Percentiles rank a stretch among this genome's conserved stretches.
These are phyloP conservation scores for Mesembryanthemum crystallinum DNA, from an alignment of 148 eudicot genomes.

Conservation along the genomic window DNA sequence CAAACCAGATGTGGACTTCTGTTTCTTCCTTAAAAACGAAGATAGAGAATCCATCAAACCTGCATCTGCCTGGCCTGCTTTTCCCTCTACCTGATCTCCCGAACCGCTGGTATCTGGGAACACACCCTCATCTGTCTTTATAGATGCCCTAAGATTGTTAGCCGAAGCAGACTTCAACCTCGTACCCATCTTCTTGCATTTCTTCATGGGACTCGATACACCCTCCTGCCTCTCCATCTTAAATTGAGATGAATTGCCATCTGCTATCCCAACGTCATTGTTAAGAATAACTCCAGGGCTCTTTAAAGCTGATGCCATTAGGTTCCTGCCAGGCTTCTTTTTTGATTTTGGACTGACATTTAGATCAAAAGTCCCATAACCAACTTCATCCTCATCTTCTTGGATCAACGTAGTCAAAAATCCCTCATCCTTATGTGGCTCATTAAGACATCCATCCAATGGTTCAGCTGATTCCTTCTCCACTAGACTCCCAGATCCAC, in stretches of 20 bases:
- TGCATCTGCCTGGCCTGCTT: constrained; percentile 32
- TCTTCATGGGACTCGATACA: neutral
- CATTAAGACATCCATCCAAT: constrained; percentile 28
- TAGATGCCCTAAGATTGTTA: constrained; percentile 19
- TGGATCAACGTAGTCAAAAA: constrained; percentile 22
- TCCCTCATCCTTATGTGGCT: constrained; percentile 22
- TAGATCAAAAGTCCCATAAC: constrained; percentile 24
- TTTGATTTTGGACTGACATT: constrained; percentile 17
- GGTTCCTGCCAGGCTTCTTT: constrained; percentile 15
- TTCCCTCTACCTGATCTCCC: constrained; percentile 31
- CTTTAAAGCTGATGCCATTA: constrained; percentile 11
- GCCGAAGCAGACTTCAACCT: constrained; percentile 29
- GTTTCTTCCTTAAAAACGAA: constrained; percentile 57
- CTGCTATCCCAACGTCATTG: constrained; percentile 12
- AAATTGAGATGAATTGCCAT: constrained; percentile 14
- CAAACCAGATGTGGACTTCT: constrained; percentile 53
- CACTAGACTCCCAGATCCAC: constrained; percentile 27
- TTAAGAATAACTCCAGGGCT: constrained; percentile 7
- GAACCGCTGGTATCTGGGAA: constrained; percentile 17
- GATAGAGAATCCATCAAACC: constrained; percentile 64
- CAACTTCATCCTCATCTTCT: constrained; percentile 22
- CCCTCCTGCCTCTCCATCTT: constrained; percentile 11
- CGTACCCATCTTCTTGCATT: constrained; percentile 30
- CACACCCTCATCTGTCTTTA: constrained; percentile 22
- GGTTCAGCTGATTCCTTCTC: constrained; percentile 32